Percentiles rank a stretch among this genome's conserved stretches.
phyloP scores from a whole-genome alignment of 306 rosid genomes.

The Lablab purpureus region DNA sequence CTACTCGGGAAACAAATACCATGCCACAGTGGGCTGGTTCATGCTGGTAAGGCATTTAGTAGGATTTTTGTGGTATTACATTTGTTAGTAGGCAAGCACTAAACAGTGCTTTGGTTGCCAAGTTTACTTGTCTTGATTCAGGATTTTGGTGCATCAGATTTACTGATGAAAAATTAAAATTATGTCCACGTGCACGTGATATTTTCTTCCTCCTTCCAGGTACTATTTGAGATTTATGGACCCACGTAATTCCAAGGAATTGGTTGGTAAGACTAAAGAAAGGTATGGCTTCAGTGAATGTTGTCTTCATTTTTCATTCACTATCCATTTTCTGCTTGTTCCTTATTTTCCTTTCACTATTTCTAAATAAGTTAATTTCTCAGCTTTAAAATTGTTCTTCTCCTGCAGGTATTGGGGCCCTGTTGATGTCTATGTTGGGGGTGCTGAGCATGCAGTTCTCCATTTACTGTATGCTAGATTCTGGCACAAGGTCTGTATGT shows the following conservation, averaged over 20 bases:
- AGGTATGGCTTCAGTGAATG: conserved; percentile 51
- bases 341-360: conserved; percentile 9
- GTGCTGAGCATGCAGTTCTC: conserved; percentile 99
- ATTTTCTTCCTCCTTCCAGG: conserved; percentile 62
- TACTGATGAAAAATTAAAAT: conserved; percentile 9
- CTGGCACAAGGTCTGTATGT: conserved; percentile 94
- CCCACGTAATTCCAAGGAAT: conserved; percentile 77
- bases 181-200: conserved; percentile 23
- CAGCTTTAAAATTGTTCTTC: conserved; percentile 39
- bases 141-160: conserved; percentile 38
- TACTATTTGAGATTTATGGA: conserved; percentile 98
- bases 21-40: conserved; percentile 99
- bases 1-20: conserved; percentile 90
- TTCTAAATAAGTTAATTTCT: conserved; percentile 29
- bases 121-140: conserved; percentile 27
- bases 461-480: conserved; percentile 96
- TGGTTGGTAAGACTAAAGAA: conserved; percentile 83
- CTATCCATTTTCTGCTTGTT: conserved; percentile 18
- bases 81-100: conserved; percentile 29
- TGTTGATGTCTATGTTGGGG: conserved; percentile 96
- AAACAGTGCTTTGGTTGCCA: conserved; percentile 21
- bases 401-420: conserved; percentile 91
- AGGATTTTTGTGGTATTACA: conserved; percentile 35
- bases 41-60: conserved; percentile 75
- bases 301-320: conserved; percentile 35